Evolutionary conservation across 208 protist species (phyloP).

Genomic region (Strigomonas culicis): DNA sequence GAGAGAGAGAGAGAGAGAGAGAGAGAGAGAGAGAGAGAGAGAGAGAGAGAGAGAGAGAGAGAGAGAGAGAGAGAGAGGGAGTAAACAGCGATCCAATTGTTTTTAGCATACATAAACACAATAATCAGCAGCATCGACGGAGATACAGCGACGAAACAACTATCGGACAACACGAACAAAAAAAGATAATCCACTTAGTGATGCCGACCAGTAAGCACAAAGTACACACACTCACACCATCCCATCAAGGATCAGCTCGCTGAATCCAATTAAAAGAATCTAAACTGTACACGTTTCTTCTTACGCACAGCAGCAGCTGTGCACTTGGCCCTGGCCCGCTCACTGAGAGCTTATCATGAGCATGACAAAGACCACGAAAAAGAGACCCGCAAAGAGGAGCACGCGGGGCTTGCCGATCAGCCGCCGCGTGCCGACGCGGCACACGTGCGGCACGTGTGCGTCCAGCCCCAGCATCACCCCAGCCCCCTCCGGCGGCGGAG

Average conservation of each 20-base stretch:
- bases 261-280: no score
- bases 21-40: not conserved
- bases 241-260: no score
- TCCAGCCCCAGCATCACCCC: not conserved
- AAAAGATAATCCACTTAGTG: no score
- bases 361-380: not conserved
- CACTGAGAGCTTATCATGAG: not conserved
- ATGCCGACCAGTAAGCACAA: no score
- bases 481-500: not conserved
- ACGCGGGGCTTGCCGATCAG: not conserved
- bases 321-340: no score
- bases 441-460: conserved; percentile 1
- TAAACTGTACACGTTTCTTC: no score
- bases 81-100: not conserved
- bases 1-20: not conserved
- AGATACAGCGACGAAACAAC: no score
- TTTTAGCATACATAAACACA: no score
- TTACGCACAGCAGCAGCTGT: no score
- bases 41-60: not conserved
- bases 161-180: no score
- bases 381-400: not conserved
- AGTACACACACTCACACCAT: no score
- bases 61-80: conserved; percentile 6
- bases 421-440: not conserved
- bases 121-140: no score